A percentile compares a stretch with the other conserved stretches of the same genome.
Evolutionary conservation across 164 flowering plant species (phyloP).

Genomic region (Sextonia rubra): DNA sequence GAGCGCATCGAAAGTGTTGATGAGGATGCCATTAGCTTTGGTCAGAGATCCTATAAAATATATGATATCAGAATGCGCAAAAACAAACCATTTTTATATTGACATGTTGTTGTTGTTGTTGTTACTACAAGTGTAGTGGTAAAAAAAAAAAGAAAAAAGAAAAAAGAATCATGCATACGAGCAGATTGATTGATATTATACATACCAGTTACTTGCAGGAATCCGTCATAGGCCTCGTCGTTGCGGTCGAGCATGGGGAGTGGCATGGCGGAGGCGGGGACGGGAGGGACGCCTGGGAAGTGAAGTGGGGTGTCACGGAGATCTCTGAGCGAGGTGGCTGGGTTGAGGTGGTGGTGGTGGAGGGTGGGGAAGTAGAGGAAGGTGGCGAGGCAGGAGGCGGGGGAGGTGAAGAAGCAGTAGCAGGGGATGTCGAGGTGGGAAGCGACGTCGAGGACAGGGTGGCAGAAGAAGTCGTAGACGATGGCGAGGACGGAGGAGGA

Average conservation of each 20-base stretch:
- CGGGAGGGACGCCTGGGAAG: conserved; percentile 23
- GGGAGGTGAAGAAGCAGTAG: conserved; percentile 23
- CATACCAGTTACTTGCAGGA: neutral
- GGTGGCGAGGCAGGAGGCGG: conserved; percentile 6
- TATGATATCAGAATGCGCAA: too few relatives aligned
- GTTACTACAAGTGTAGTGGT: neutral
- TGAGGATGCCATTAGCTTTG: conserved; percentile 24
- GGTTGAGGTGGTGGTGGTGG: neutral
- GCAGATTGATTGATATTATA: too few relatives aligned
- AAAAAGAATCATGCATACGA: too few relatives aligned
- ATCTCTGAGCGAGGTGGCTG: conserved; percentile 10
- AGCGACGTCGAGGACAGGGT: conserved; percentile 18
- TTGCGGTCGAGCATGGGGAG: conserved; percentile 13
- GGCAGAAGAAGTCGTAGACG: conserved; percentile 35
- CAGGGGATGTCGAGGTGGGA: conserved; percentile 21
- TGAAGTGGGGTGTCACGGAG: conserved; percentile 2
- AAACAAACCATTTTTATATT: too few relatives aligned
- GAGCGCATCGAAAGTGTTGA: conserved; percentile 27
- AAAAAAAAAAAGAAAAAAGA: too few relatives aligned
- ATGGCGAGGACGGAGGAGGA: conserved; percentile 19
- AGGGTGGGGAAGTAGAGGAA: conserved; percentile 19
- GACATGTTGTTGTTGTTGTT: too few relatives aligned
- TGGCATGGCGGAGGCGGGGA: conserved; percentile 17
- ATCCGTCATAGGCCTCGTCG: conserved; percentile 5
- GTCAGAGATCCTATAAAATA: neutral